A percentile compares a stretch with the other conserved stretches of the same genome.
Conservation (phyloP, 176 grass and related monocot species). For the Melocanna baccifera region DNA sequence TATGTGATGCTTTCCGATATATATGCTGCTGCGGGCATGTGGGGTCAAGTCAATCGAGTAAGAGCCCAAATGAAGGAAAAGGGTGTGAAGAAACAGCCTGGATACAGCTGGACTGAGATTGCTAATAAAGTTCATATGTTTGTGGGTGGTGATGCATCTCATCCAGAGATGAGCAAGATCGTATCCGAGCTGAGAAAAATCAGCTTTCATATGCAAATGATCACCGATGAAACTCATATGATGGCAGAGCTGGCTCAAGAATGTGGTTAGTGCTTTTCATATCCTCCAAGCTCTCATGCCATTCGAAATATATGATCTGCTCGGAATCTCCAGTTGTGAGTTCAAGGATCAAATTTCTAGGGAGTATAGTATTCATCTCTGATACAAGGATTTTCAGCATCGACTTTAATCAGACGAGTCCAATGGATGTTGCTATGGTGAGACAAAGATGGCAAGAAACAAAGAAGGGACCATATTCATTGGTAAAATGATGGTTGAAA, state of each 20-base stretch:
- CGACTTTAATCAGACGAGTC: neutral
- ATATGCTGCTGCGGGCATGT: conserved; percentile 83
- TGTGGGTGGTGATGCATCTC: conserved; percentile 73
- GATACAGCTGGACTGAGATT: conserved; percentile 86
- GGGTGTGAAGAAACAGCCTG: conserved; percentile 89
- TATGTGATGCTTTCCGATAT: conserved; percentile 94
- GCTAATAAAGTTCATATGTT: conserved; percentile 78
- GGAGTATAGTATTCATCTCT: conserved; percentile 13
- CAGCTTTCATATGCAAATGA: conserved; percentile 73
- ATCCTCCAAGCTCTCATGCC: neutral
- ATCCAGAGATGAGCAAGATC: conserved; percentile 72
- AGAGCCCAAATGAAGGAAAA: conserved; percentile 78
- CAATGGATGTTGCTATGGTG: conserved; percentile 9
- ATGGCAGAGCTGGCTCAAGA: conserved; percentile 20
- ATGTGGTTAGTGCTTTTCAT: conserved; percentile 21
- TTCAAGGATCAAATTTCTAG: conserved; percentile 25
- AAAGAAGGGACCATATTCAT: neutral
- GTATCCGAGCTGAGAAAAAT: conserved; percentile 61
- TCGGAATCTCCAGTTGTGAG: neutral
- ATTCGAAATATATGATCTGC: neutral
- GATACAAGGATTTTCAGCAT: conserved; percentile 6
- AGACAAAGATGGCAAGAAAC: neutral
- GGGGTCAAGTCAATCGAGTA: conserved; percentile 69
- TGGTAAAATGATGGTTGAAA: neutral
- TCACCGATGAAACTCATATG: conserved; percentile 22